phyloP scores from a whole-genome alignment of 148 eudicot genomes.

The Fagopyrum homotropicum region DNA sequence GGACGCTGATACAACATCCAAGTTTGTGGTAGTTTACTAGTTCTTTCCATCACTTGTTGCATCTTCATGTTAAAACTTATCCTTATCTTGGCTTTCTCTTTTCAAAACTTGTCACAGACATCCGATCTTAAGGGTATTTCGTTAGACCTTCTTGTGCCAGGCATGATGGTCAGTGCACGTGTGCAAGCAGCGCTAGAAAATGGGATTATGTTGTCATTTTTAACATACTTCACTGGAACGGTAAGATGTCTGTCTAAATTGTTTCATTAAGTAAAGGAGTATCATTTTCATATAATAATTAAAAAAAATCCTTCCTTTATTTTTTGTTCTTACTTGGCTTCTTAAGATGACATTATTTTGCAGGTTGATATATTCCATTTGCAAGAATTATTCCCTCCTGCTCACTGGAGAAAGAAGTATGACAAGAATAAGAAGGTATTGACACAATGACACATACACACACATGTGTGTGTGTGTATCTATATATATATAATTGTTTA shows the following conservation, averaged over 20 bases:
- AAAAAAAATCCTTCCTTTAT: neutral
- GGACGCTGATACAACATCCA: slow-evolving; percentile 55
- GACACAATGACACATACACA: neutral
- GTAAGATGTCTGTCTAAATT: slow-evolving; percentile 35
- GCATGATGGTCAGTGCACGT: slow-evolving; percentile 92
- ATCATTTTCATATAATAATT: neutral
- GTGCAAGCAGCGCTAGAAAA: slow-evolving; percentile 78
- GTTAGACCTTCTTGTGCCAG: slow-evolving; percentile 91
- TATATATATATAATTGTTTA: neutral
- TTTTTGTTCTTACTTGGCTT: neutral
- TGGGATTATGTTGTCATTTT: slow-evolving; percentile 84
- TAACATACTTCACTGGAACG: slow-evolving; percentile 91
- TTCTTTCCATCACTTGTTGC: slow-evolving; percentile 1
- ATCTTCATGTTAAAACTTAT: slow-evolving; percentile 7
- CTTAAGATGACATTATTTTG: slow-evolving; percentile 1
- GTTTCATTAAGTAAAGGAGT: neutral
- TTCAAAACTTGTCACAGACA: slow-evolving; percentile 40
- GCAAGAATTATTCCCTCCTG: slow-evolving; percentile 45
- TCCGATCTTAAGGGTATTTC: slow-evolving; percentile 92
- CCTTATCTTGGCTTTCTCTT: slow-evolving; percentile 16
- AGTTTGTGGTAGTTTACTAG: slow-evolving; percentile 60
- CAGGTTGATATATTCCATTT: slow-evolving; percentile 86
- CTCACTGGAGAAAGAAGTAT: slow-evolving; percentile 78
- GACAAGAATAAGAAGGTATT: slow-evolving; percentile 68
- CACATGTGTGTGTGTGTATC: neutral